These are phyloP conservation scores for Juncus inflexus DNA, from an alignment of 176 grass and related monocot species.

Conservation along the genomic window DNA sequence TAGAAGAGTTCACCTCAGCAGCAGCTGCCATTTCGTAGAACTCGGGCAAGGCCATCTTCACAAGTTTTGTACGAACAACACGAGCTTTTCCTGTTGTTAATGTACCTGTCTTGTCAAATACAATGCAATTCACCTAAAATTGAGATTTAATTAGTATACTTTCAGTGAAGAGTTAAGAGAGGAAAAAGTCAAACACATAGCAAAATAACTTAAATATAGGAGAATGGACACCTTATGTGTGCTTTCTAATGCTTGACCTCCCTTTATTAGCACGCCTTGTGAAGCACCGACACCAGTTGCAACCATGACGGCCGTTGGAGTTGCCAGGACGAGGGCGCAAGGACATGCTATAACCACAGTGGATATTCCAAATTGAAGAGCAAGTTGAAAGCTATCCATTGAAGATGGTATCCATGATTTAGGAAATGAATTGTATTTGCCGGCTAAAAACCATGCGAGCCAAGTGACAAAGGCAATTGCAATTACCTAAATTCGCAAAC, in stretches of 20 bases:
- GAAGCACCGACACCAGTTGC: constrained; percentile 94
- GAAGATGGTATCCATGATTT: constrained; percentile 80
- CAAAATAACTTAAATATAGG: neutral
- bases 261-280: constrained; percentile 89
- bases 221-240: constrained; percentile 62
- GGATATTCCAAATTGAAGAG: constrained; percentile 96
- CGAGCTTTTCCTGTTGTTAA: constrained; percentile 78
- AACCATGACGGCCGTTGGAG: constrained; percentile 98
- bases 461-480: constrained; percentile 65
- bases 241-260: constrained; percentile 87
- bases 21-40: constrained; percentile 68
- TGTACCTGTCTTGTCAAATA: constrained; percentile 96
- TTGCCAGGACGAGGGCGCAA: constrained; percentile 82
- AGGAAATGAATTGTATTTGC: constrained; percentile 61
- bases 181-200: constrained; percentile 1
- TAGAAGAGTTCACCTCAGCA: constrained; percentile 51
- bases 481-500: constrained; percentile 56
- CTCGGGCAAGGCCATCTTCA: constrained; percentile 57
- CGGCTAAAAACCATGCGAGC: constrained; percentile 79
- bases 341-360: constrained; percentile 99
- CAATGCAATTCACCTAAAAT: constrained; percentile 71
- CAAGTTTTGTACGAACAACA: constrained; percentile 64
- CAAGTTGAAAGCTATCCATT: constrained; percentile 94
- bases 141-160: neutral
- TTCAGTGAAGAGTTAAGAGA: constrained; percentile 7